Conservation (phyloP, 805 yeast genomes). For the Yueomyces sp. region DNA sequence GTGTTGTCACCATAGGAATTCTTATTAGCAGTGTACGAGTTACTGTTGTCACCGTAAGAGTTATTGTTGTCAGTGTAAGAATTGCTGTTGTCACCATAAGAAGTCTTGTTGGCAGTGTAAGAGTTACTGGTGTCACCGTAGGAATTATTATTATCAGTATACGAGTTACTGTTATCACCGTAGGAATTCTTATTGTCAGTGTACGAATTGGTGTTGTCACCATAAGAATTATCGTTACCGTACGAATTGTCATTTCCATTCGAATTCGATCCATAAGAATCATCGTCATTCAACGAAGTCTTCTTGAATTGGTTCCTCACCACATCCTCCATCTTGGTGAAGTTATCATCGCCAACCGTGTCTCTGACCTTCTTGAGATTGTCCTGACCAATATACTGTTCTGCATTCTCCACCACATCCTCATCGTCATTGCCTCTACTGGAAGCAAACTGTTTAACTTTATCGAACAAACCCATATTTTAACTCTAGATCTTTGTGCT, state of each 20-base stretch:
- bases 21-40: slow-evolving; percentile 11
- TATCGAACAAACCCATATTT: slow-evolving; percentile 32
- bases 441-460: slow-evolving; percentile 26
- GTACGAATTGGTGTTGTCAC: slow-evolving; percentile 1
- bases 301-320: slow-evolving; percentile 20
- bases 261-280: slow-evolving; percentile 13
- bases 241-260: slow-evolving; percentile 10
- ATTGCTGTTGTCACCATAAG: slow-evolving; percentile 15
- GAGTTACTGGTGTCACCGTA: slow-evolving; percentile 21
- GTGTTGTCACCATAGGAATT: slow-evolving; percentile 6
- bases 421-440: slow-evolving; percentile 17
- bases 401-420: slow-evolving; percentile 20
- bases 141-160: slow-evolving; percentile 4
- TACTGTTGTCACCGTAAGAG: slow-evolving; percentile 14
- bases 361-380: slow-evolving; percentile 15
- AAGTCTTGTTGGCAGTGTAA: slow-evolving; percentile 24
- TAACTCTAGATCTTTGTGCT: too few species aligned
- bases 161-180: slow-evolving; percentile 1
- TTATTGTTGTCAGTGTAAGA: slow-evolving; percentile 12
- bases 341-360: slow-evolving; percentile 23
- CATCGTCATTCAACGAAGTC: slow-evolving; percentile 15
- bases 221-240: slow-evolving; percentile 12
- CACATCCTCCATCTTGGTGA: slow-evolving; percentile 16
- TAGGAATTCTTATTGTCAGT: slow-evolving; percentile 4
- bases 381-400: slow-evolving; percentile 20